These are phyloP conservation scores for Pyrenochaeta sp. DNA, from an alignment of 2,329 filamentous ascomycete species.

Conservation along the genomic window DNA sequence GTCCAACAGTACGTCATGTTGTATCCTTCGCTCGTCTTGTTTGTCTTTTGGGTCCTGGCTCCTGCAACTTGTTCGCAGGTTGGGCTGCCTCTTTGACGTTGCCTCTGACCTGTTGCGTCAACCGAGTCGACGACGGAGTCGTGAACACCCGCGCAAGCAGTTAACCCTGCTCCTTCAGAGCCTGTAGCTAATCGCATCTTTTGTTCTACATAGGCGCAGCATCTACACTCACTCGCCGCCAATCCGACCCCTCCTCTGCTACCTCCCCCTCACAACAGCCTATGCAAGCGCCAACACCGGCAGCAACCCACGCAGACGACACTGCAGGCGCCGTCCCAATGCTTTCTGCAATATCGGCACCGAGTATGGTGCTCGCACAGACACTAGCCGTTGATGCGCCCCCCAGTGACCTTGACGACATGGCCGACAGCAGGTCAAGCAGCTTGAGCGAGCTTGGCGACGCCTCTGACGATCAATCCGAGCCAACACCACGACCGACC, in stretches of 20 bases:
- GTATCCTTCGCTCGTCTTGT: not conserved
- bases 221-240: slow-evolving; percentile 21
- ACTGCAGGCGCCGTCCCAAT: slow-evolving; percentile 27
- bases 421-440: slow-evolving; percentile 75
- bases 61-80: not conserved
- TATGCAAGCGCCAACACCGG: slow-evolving; percentile 24
- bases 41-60: not conserved
- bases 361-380: slow-evolving; percentile 26
- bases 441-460: slow-evolving; percentile 91
- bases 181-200: slow-evolving; percentile 2
- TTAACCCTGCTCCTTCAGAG: not conserved
- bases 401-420: slow-evolving; percentile 49
- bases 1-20: slow-evolving; percentile 30
- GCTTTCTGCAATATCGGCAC: slow-evolving; percentile 34
- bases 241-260: slow-evolving; percentile 48
- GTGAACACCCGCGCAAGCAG: slow-evolving; percentile 13
- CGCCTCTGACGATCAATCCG: slow-evolving; percentile 69
- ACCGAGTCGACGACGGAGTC: slow-evolving; percentile 21
- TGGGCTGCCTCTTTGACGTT: slow-evolving; percentile 2
- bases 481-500: slow-evolving; percentile 39
- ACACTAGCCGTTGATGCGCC: slow-evolving; percentile 18
- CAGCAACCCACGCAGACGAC: slow-evolving; percentile 19
- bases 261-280: slow-evolving; percentile 53
- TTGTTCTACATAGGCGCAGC: slow-evolving; percentile 18
- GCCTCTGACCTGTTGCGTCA: slow-evolving; percentile 25